Evolutionary conservation across 2,329 filamentous ascomycete species (phyloP).

Genomic region (Arthrobotrys musiformis): DNA sequence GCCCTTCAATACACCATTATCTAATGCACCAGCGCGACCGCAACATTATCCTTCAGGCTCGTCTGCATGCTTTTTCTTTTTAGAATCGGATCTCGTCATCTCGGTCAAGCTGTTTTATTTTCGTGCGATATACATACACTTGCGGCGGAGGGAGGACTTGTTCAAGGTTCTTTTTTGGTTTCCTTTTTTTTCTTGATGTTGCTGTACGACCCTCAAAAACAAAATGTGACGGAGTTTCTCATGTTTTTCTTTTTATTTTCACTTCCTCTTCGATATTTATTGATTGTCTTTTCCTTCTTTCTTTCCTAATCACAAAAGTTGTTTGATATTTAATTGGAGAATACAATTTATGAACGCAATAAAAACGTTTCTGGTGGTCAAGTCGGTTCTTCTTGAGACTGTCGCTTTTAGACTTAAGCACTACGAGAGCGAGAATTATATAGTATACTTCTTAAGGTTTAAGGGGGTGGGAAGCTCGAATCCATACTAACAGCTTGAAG

Average conservation of each 20-base stretch:
- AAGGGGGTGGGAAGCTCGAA: too few relatives aligned
- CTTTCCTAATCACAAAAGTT: conserved; percentile 36
- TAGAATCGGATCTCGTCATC: conserved; percentile 28
- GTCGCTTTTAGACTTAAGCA: not conserved
- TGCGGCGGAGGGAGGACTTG: conserved; percentile 5
- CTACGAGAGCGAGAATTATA: too few relatives aligned
- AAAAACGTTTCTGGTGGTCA: conserved; percentile 23
- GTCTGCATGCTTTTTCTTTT: conserved; percentile 9
- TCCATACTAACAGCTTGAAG: too few relatives aligned
- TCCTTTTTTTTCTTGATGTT: not conserved
- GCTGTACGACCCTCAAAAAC: conserved; percentile 15
- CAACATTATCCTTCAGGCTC: conserved; percentile 10
- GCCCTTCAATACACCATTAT: conserved; percentile 23
- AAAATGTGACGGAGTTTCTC: conserved; percentile 34
- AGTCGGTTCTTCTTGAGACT: not conserved
- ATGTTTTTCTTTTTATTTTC: conserved; percentile 9
- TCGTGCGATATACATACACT: conserved; percentile 37
- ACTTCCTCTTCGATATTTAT: not conserved
- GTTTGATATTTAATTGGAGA: conserved; percentile 32
- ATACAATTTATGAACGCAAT: conserved; percentile 28
- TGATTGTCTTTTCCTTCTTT: not conserved
- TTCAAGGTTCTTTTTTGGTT: conserved; percentile 14
- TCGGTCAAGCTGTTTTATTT: conserved; percentile 22
- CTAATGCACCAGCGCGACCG: conserved; percentile 36
- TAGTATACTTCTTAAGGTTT: too few relatives aligned